phyloP scores from a whole-genome alignment of 75 land plant species.

The Selaginella tamariscina region DNA sequence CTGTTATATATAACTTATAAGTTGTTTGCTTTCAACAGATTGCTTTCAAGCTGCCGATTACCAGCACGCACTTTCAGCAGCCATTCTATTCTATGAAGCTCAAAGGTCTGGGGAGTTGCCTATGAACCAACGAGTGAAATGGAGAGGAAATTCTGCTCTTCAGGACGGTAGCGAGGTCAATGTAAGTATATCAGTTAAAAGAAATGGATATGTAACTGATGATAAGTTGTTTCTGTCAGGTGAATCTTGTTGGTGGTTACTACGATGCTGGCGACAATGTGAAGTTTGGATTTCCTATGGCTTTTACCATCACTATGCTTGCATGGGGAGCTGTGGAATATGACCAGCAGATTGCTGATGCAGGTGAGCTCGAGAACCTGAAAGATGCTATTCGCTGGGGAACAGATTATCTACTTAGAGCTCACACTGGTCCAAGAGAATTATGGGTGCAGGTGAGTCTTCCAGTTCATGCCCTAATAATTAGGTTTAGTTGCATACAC shows the following conservation, averaged over 20 bases:
- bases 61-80: constrained; percentile 7
- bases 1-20: too few relatives aligned
- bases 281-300: constrained; percentile 90
- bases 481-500: too few relatives aligned
- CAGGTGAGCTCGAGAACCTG: constrained; percentile 44
- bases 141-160: constrained; percentile 21
- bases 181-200: too few relatives aligned
- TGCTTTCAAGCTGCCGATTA: too few relatives aligned
- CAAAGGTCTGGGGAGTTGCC: constrained; percentile 19
- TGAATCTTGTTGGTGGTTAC: constrained; percentile 66
- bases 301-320: constrained; percentile 70
- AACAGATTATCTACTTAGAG: constrained; percentile 75
- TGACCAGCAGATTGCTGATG: constrained; percentile 25
- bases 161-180: constrained; percentile 13
- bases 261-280: constrained; percentile 97
- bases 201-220: too few relatives aligned
- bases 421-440: constrained; percentile 23
- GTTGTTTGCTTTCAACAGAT: too few relatives aligned
- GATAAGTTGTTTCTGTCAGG: constrained; percentile 32
- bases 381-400: constrained; percentile 63
- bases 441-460: constrained; percentile 70
- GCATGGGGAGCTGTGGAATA: constrained; percentile 53
- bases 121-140: constrained; percentile 8
- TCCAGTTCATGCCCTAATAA: too few relatives aligned
- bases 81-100: constrained; percentile 15